phyloP scores from a whole-genome alignment of 805 yeast genomes.

The Zygosaccharomyces bisporus region DNA sequence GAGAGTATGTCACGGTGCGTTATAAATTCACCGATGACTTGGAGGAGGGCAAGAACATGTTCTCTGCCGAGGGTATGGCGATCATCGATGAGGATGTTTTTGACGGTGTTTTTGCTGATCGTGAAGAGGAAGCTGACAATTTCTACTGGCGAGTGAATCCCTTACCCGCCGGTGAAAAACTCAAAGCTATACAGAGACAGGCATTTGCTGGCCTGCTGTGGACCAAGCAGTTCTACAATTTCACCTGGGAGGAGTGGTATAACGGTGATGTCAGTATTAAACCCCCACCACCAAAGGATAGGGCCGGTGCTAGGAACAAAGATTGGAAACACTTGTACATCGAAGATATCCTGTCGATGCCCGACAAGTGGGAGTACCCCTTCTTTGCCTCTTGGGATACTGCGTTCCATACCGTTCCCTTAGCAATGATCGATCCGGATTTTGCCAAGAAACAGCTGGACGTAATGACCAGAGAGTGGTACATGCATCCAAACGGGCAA shows the following conservation, averaged over 20 bases:
- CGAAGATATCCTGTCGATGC: slow-evolving; percentile 82
- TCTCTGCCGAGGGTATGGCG: slow-evolving; percentile 32
- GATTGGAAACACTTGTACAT: slow-evolving; percentile 88
- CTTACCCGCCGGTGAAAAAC: slow-evolving; percentile 71
- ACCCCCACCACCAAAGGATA: slow-evolving; percentile 71
- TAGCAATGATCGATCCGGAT: slow-evolving; percentile 89
- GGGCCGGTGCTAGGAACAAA: slow-evolving; percentile 83
- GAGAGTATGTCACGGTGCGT: slow-evolving; percentile 81
- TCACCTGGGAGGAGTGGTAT: slow-evolving; percentile 82
- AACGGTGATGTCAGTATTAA: slow-evolving; percentile 76
- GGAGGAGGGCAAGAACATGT: slow-evolving; percentile 27
- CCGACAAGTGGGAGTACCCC: slow-evolving; percentile 95
- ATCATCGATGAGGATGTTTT: slow-evolving; percentile 69
- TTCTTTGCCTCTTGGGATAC: slow-evolving; percentile 97
- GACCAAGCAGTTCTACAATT: slow-evolving; percentile 89
- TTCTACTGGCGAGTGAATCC: slow-evolving; percentile 89
- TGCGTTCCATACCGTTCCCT: slow-evolving; percentile 89
- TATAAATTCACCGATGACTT: slow-evolving; percentile 55
- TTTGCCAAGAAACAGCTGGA: slow-evolving; percentile 88
- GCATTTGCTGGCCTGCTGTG: slow-evolving; percentile 91
- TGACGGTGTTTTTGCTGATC: slow-evolving; percentile 61
- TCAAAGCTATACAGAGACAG: slow-evolving; percentile 83
- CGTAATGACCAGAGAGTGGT: slow-evolving; percentile 88
- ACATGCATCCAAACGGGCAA: slow-evolving; percentile 98
- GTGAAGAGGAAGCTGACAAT: slow-evolving; percentile 87